Conservation (phyloP, 352 stramenopile species). For the Phytophthora cryptogea region DNA sequence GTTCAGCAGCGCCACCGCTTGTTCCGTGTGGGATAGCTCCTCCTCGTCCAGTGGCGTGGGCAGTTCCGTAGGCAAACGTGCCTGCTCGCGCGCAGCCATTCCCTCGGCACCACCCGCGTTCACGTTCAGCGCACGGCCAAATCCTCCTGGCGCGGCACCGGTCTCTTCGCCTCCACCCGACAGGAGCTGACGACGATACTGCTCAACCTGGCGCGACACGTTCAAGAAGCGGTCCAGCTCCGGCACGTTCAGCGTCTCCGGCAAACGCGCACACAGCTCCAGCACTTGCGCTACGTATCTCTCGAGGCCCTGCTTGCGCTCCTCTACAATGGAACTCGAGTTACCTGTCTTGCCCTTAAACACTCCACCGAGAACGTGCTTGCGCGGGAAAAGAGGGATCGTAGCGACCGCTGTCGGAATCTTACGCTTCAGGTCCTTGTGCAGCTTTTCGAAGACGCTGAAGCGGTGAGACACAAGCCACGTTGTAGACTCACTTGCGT, state of each 20-base stretch:
- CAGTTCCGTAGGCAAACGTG: slow-evolving; percentile 79
- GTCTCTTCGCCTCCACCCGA: slow-evolving; percentile 30
- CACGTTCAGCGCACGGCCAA: slow-evolving; percentile 55
- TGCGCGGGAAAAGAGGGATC: slow-evolving; percentile 74
- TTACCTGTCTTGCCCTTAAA: slow-evolving; percentile 88
- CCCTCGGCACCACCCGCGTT: slow-evolving; percentile 76
- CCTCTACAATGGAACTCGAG: slow-evolving; percentile 85
- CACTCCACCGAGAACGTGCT: slow-evolving; percentile 83
- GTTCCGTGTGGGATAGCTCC: slow-evolving; percentile 84
- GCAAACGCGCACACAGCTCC: slow-evolving; percentile 80
- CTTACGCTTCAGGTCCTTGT: slow-evolving; percentile 43
- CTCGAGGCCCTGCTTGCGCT: slow-evolving; percentile 82
- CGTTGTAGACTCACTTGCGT: slow-evolving; percentile 35
- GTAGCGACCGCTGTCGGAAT: slow-evolving; percentile 36
- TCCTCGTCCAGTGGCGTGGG: slow-evolving; percentile 87
- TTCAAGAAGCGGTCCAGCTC: slow-evolving; percentile 89
- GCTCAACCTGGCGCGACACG: slow-evolving; percentile 84
- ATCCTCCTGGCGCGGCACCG: slow-evolving; percentile 29
- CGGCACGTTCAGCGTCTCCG: slow-evolving; percentile 79
- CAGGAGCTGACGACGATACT: slow-evolving; percentile 76
- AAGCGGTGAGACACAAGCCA: slow-evolving; percentile 43
- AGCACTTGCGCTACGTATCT: slow-evolving; percentile 85
- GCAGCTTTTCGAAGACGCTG: slow-evolving; percentile 42
- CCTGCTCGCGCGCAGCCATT: slow-evolving; percentile 78
- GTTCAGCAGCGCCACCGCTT: slow-evolving; percentile 78